A percentile compares a stretch with the other conserved stretches of the same genome.
Evolutionary conservation across 352 stramenopile genomes (phyloP).

Genomic region (Phytophthora crassamura): DNA sequence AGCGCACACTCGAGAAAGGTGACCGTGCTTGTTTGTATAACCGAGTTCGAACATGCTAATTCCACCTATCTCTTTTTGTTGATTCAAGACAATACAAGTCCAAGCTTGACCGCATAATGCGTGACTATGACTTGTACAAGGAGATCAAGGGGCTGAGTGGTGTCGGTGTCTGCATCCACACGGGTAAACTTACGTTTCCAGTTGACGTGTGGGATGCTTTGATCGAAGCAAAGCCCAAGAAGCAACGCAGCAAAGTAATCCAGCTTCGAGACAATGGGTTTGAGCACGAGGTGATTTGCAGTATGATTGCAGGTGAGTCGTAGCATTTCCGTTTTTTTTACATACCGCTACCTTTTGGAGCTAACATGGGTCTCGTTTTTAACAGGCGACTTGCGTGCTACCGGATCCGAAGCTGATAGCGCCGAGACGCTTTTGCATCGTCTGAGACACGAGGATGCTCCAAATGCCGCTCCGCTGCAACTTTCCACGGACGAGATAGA

Average conservation of each 20-base stretch:
- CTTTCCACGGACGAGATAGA: too few species aligned
- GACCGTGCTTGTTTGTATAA: neutral
- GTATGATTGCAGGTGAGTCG: neutral
- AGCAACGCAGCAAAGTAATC: neutral
- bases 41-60: too few species aligned
- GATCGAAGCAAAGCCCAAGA: neutral
- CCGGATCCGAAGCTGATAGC: too few species aligned
- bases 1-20: neutral
- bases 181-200: neutral
- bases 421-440: too few species aligned
- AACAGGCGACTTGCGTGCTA: too few species aligned
- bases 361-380: too few species aligned
- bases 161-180: neutral
- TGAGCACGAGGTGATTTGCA: neutral
- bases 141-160: neutral
- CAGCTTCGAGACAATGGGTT: constrained; percentile 4
- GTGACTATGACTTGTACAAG: constrained; percentile 9
- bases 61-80: too few species aligned
- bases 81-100: constrained; percentile 1
- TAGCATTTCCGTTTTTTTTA: too few species aligned
- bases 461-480: too few species aligned
- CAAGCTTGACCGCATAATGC: constrained; percentile 1
- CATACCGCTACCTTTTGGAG: too few species aligned
- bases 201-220: constrained; percentile 3
- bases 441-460: too few species aligned